These are phyloP conservation scores for Aspergillus neotritici DNA, from an alignment of 2,329 filamentous ascomycete genomes.

Conservation along the genomic window DNA sequence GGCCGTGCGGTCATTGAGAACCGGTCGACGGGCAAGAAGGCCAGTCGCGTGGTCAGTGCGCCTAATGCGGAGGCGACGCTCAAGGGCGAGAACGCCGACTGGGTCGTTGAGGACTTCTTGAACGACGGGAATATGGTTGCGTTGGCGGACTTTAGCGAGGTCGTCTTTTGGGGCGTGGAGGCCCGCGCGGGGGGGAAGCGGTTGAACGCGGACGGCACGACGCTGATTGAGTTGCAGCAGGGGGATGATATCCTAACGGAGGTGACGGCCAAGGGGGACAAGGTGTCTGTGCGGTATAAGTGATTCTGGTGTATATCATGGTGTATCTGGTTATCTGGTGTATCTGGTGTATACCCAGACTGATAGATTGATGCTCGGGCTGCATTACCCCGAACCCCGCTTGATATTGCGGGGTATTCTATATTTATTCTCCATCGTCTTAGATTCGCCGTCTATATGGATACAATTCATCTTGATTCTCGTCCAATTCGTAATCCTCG, in stretches of 20 bases:
- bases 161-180: constrained; percentile 34
- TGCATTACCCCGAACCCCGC: too few species aligned
- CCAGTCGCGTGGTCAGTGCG: constrained; percentile 47
- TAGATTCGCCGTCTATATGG: too few species aligned
- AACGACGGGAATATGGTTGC: constrained; percentile 38
- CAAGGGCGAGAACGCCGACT: constrained; percentile 55
- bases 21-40: constrained; percentile 47
- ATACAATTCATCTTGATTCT: too few species aligned
- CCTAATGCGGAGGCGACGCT: constrained; percentile 39
- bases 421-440: too few species aligned
- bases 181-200: constrained; percentile 18
- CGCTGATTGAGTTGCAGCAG: constrained; percentile 46
- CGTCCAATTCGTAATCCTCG: too few species aligned
- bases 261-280: constrained; percentile 20
- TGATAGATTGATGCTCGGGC: too few species aligned
- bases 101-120: constrained; percentile 59
- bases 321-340: too few species aligned
- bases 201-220: constrained; percentile 34
- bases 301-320: too few species aligned
- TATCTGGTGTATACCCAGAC: too few species aligned
- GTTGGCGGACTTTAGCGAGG: constrained; percentile 45
- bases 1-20: constrained; percentile 50
- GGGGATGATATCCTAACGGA: constrained; percentile 30
- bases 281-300: too few species aligned
- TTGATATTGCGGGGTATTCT: too few species aligned